Evolutionary conservation across 169 alveolate genomes (phyloP).

Genomic region (Cardiosporidium cionae): DNA sequence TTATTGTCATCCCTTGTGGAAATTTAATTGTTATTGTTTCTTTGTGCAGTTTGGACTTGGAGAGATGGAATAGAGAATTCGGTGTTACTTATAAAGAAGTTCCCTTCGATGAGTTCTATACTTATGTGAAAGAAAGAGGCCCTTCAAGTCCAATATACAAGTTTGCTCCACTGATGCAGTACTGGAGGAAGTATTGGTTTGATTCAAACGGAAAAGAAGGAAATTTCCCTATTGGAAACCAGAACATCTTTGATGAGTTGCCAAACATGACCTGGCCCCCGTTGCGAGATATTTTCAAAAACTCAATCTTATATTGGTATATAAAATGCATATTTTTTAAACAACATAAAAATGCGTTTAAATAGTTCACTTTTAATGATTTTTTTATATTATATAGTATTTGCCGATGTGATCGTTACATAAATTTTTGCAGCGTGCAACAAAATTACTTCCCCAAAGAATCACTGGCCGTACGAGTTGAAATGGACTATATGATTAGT

Average conservation of each 20-base stretch:
- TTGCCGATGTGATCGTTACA: no score
- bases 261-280: conserved; percentile 40
- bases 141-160: conserved; percentile 33
- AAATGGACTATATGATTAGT: conserved; percentile 23
- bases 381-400: no score
- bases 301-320: conserved; percentile 25
- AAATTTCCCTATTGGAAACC: conserved; percentile 36
- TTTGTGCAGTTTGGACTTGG: conserved; percentile 18
- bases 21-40: background rate
- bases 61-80: conserved; percentile 30
- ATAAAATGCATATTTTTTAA: background rate
- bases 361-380: no score
- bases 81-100: conserved; percentile 36
- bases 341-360: no score
- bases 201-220: conserved; percentile 18
- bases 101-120: conserved; percentile 25
- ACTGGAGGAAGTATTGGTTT: conserved; percentile 44
- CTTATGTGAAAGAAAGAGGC: conserved; percentile 32
- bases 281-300: conserved; percentile 13
- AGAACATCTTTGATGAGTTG: conserved; percentile 34
- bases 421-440: conserved; percentile 36
- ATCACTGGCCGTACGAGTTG: conserved; percentile 34
- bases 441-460: conserved; percentile 43
- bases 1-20: background rate
- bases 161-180: conserved; percentile 41